Evolutionary conservation across 805 yeast species (phyloP), one percentile per base, ranked within the genome.

Genomic region (Dipodascus geniculatus): DNA sequence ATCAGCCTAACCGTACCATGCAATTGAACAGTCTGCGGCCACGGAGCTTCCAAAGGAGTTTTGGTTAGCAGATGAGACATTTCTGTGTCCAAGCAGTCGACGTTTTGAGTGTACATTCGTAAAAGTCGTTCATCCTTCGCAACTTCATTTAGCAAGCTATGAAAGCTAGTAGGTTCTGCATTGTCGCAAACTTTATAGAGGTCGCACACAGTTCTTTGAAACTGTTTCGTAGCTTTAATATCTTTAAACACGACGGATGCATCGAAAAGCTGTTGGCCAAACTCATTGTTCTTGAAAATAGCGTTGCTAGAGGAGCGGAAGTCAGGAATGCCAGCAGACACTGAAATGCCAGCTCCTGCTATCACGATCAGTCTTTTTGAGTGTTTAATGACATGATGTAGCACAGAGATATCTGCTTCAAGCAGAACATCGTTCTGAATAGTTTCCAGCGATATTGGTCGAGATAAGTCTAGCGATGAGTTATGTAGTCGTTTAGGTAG

Each of bases 311-410:
- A 78, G 4, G 95, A 85, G 64, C 96, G 71, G 63, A 88, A 85
- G 61, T 85, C 93, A 2, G 96, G 96, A 42, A 88, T 89, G 2
- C 96, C 96, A 0, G 95, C 87, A 24, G 85, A 84, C 53, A 90
- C 93, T 11, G 96, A 87, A 19, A 87, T 79, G 2, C 96, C 96
- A 17, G 97, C 97, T 9, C 97, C 97, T 0, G 90, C 79, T 24
- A 89, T 75, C 24, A 83, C 78, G 1, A 87, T 74, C 28, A 83
- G 71, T 57, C 77, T 76, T 58, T 75, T 78, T 28, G 90, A 74
- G 59, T 83, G 73, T 33, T 64, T 66, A 22, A 82, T 63, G 0
- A 80, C 79, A 63, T 79, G 76, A 53, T 74, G 74, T 23, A 82
- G 61, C 56, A 80, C 77, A 4, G 74, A 70, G 11, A 80, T 23